Base-by-base conservation (phyloP, 768 basidiomycete genomes). In the Pisolithus orientalis region DNA sequence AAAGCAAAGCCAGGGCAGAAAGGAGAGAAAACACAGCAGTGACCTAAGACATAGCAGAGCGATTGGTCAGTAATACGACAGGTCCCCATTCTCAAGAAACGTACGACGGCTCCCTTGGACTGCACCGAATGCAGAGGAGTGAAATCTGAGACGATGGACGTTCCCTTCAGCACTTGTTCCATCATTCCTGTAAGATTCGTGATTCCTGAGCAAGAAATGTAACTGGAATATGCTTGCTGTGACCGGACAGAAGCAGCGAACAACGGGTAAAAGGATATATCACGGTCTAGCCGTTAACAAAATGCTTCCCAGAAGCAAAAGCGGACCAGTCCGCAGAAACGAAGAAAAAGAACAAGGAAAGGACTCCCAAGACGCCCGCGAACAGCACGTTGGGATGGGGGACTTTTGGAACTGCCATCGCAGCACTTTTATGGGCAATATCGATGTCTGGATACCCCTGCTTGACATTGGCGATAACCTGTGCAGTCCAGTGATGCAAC, bases 11-110 rank as follows among this genome's bases (percentile, higher is more conserved):
- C 32, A 80, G 51, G 17, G 79, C 65, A 8, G 84, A 82, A 29
- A 83, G 59, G 42, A 78, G 53, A 16, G 83, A 79, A 59, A 85
- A 80, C 21, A 70, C 66, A 52, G 77, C 74, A 53, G 82, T 73
- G 50, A 73, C 72, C 71, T 75, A 52, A 1, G 28, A 21, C 21
- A 21, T 21, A 21, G 21, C 21, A 21, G 21, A 45, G 9, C 28
- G 44, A 44, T 6, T 49, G 11, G 10, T 31, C 34, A 25, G 7
- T 32, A n/a, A n/a, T 31, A 39, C 39, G 8, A 3, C 24, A n/a
- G 31, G 34, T 1, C 10, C 17, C 47, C 14, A 4, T 14, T 29
- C 11, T n/a, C 5, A 27, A 21, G 21, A 27, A 16, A 64, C 66
- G 60, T 34, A 67, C 66, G 28, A 57, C 53, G 40, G 47, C 50